Evolutionary conservation across 2,329 filamentous ascomycete genomes (phyloP), one percentile per base, ranked within the genome.

Genomic region (Exophiala sideris): DNA sequence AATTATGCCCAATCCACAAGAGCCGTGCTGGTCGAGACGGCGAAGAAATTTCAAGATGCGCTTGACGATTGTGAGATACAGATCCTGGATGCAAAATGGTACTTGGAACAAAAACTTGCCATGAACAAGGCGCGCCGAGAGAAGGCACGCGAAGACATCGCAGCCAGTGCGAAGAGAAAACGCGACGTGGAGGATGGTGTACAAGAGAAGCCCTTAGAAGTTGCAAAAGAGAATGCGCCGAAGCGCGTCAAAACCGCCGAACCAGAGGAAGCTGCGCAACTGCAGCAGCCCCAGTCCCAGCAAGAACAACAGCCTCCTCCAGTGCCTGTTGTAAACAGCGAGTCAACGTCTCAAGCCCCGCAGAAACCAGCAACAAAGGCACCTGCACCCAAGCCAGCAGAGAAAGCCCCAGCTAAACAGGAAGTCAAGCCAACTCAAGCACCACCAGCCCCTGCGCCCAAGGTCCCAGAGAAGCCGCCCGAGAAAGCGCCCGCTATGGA

Each of bases 71-170:
- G 59, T 34, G 58, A 64, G 41, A 58, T 64, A 10, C 56, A 63
- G 48, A 63, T 65, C 48, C 56, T 64, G 12, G 56, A 63, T 42
- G 62, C 59, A 10, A 65, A 65, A 54, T 65, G 63, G 63, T 58
- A 60, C 24, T 54, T 64, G 3, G 63, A 65, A 45, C 55, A 57
- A 11, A 57, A 65, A 38, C 48, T 65, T 29, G 54, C 56, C 1
- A 16, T 59, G 39, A 60, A 61, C 50, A 59, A 54, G 35, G 54
- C 58, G 35, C 56, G 60, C 14, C 54, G 62, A 18, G 60, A 62
- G 35, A 61, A 60, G 42, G 57, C 57, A 47, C 57, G 57, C 51
- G 57, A 63, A 51, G 54, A 57, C 24, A 57, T 32, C 38, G 56
- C 58, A 6, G 57, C 61, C 11, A 52, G 33, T 24, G 55, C 57